Evolutionary conservation across 1,284 basidiomycete genomes (phyloP).

Genomic region (Caloboletus firmus): DNA sequence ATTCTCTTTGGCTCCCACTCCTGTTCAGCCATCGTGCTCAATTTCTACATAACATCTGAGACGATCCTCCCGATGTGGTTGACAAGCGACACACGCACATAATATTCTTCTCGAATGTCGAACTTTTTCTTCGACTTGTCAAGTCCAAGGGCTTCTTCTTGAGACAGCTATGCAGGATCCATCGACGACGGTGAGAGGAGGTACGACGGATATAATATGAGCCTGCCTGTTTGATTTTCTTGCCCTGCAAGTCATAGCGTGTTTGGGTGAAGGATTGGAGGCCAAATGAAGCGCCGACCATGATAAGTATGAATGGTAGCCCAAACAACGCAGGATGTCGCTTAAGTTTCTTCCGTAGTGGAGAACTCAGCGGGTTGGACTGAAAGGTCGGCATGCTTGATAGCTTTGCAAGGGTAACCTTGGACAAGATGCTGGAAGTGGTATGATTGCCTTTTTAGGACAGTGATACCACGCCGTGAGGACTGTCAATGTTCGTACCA

Average conservation of each 20-base stretch:
- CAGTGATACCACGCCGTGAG: too few relatives aligned
- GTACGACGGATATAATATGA: not conserved
- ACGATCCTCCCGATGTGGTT: not conserved
- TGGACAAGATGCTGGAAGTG: too few relatives aligned
- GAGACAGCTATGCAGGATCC: conserved; percentile 53
- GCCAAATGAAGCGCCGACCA: conserved; percentile 87
- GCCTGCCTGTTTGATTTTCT: conserved; percentile 71
- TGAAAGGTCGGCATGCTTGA: conserved; percentile 58
- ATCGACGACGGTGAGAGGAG: not conserved
- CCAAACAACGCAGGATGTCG: conserved; percentile 77
- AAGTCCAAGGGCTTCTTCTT: conserved; percentile 84
- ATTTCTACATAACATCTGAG: conserved; percentile 47
- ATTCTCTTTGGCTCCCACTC: conserved; percentile 91
- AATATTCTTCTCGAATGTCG: conserved; percentile 95
- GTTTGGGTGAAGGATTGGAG: conserved; percentile 86
- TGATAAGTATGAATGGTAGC: conserved; percentile 81
- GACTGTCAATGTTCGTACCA: conserved; percentile 8
- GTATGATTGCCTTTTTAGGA: conserved; percentile 17
- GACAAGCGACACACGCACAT: conserved; percentile 55
- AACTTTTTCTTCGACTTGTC: conserved; percentile 81
- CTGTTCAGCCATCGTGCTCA: conserved; percentile 61
- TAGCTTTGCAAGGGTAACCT: not conserved
- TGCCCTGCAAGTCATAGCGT: conserved; percentile 85
- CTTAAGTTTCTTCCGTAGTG: conserved; percentile 48
- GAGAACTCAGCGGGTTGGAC: conserved; percentile 51